Base-by-base conservation (phyloP, 164 flowering plant genomes). In the Piper longum region DNA sequence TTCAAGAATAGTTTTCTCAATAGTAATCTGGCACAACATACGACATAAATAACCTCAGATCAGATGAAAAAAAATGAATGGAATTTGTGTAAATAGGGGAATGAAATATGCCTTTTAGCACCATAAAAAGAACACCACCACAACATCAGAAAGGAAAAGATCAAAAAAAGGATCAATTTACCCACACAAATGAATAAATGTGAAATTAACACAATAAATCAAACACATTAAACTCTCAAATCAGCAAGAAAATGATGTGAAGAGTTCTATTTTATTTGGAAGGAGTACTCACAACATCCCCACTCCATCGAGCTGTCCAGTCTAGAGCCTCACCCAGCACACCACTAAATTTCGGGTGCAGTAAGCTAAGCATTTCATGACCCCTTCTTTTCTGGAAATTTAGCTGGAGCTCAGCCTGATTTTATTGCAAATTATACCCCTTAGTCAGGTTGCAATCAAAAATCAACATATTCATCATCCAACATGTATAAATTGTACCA, bases 261-360 rank as follows among this genome's bases (percentile, higher is more conserved):
- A n/a, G n/a, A n/a, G n/a, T n/a, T n/a, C n/a, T n/a, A n/a, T n/a
- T 43, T 4, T 43, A 43, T 43, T 43, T 43, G 45, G 45, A 4
- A 43, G 40, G 67, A 71, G 66, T 70, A 87, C 96, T 79, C 68
- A 95, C 99, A 71, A 95, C 99, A 80, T 95, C 97, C 45, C 99
- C 99, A 69, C 99, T 95, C 99, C 99, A 95, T 73, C 99, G 83
- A 71, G 86, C 95, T 77, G 97, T 89, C 71, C 91, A 85, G 66
- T 95, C 97, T 42, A 95, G 77, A 60, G 96, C 87, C 82, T 95
- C 95, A 55, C 99, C 99, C n/a, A 90, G 76, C 65, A 89, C 82
- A 73, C 99, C 99, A 67, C 97, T 95, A 69, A 95, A 91, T 79
- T 91, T 95, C 65, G 99, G 97, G 51, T 76, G 86, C 59, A 95